Percentiles rank a stretch among this genome's conserved stretches.
Conservation (phyloP, 805 yeast genomes). For the Jamesozyma hellenica region DNA sequence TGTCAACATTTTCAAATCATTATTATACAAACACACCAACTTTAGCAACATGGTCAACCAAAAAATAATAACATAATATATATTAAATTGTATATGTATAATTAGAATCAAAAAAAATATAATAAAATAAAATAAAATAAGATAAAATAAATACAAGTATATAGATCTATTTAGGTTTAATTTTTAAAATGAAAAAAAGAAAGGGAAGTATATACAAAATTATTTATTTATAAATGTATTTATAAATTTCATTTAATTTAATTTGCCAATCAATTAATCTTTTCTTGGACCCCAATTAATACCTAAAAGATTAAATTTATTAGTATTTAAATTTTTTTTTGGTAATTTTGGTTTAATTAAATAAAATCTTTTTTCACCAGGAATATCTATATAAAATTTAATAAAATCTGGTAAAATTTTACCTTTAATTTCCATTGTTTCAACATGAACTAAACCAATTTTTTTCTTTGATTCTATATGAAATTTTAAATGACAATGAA, state of each 20-base stretch:
- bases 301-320: conserved; percentile 71
- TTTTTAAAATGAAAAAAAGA: too few relatives aligned
- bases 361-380: conserved; percentile 58
- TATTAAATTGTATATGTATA: too few relatives aligned
- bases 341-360: conserved; percentile 54
- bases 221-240: background rate
- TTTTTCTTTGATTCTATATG: conserved; percentile 64
- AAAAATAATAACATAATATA: too few relatives aligned
- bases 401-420: conserved; percentile 59
- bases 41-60: conserved; percentile 44
- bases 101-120: too few relatives aligned
- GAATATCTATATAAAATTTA: conserved; percentile 66
- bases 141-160: background rate
- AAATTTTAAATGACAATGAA: conserved; percentile 74
- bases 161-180: too few relatives aligned
- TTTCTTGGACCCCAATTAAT: conserved; percentile 80
- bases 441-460: conserved; percentile 66
- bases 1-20: conserved; percentile 28
- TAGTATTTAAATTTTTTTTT: conserved; percentile 32
- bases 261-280: conserved; percentile 18
- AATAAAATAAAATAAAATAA: too few relatives aligned
- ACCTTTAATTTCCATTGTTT: conserved; percentile 57
- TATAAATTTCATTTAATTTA: background rate
- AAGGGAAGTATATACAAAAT: too few relatives aligned
- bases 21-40: conserved; percentile 44